A percentile compares a stretch with the other conserved stretches of the same genome.
These are phyloP conservation scores for Ceratobasidium papillatum DNA, from an alignment of 1,284 basidiomycete species.

Conservation along the genomic window DNA sequence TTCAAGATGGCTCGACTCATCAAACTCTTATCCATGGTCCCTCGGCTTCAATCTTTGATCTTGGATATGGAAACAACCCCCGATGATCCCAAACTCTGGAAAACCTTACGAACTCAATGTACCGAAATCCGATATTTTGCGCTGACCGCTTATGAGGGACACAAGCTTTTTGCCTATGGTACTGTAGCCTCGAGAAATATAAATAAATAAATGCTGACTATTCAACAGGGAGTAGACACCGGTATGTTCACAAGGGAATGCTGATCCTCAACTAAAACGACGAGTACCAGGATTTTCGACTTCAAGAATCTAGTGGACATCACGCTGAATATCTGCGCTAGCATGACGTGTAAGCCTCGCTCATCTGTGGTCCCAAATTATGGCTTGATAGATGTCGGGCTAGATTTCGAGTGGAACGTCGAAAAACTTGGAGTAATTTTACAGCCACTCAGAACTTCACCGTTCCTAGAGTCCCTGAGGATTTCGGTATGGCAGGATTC, in stretches of 20 bases:
- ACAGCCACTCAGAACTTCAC: background rate
- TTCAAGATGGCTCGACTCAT: background rate
- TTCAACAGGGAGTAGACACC: no score
- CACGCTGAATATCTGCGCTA: background rate
- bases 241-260: background rate
- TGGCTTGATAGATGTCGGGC: background rate
- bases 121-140: background rate
- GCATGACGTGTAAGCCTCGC: no score
- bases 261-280: background rate
- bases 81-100: background rate
- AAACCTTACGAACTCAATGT: background rate
- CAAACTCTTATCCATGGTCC: background rate
- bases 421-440: background rate
- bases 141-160: background rate
- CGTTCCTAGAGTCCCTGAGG: background rate
- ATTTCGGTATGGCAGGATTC: background rate
- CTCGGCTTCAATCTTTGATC: background rate
- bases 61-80: background rate
- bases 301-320: background rate
- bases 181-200: no score
- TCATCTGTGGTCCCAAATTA: background rate
- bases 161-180: background rate
- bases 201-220: no score
- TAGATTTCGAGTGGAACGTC: background rate
- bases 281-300: background rate